phyloP scores from a whole-genome alignment of 1,284 basidiomycete species.

The Mrakiaceae sp. region DNA sequence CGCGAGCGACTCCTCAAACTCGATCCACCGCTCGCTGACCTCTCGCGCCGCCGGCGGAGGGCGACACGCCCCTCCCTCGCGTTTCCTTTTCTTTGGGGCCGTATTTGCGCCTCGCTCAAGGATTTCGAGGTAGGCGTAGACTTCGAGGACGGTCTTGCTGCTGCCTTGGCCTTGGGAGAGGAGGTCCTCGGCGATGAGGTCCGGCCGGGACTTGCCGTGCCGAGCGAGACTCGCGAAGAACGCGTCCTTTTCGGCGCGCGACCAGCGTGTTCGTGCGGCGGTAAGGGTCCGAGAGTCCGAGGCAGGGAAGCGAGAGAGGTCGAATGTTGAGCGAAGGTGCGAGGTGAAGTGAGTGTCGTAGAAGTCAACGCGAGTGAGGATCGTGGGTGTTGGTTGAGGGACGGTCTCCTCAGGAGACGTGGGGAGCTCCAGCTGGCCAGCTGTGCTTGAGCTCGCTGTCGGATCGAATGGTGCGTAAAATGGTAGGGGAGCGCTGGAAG shows the following conservation, averaged over 20 bases:
- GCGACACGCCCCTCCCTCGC: slow-evolving; percentile 16
- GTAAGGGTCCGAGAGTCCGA: neutral
- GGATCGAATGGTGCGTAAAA: too few relatives aligned
- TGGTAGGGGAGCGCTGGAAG: too few relatives aligned
- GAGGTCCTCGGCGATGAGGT: slow-evolving; percentile 55
- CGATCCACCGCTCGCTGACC: slow-evolving; percentile 49
- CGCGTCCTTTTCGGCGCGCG: slow-evolving; percentile 36
- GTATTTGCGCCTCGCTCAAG: slow-evolving; percentile 37
- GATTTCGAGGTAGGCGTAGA: slow-evolving; percentile 47
- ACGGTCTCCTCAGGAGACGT: neutral
- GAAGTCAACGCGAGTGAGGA: slow-evolving; percentile 4
- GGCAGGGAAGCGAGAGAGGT: neutral
- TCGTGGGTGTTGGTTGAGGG: neutral
- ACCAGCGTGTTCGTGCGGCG: neutral
- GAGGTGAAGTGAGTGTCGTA: neutral
- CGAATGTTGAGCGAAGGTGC: neutral
- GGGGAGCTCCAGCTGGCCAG: too few relatives aligned
- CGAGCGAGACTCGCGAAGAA: slow-evolving; percentile 57
- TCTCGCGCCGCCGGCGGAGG: slow-evolving; percentile 36
- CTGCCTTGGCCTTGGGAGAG: slow-evolving; percentile 18
- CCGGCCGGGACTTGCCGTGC: slow-evolving; percentile 56
- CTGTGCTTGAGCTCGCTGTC: too few relatives aligned
- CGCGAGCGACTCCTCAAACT: slow-evolving; percentile 50
- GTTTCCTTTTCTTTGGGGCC: slow-evolving; percentile 27
- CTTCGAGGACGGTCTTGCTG: slow-evolving; percentile 51